A percentile compares a stretch with the other conserved stretches of the same genome.
These are phyloP conservation scores for Gypsophila paniculata DNA, from an alignment of 179 eudicot genomes.

Conservation along the genomic window DNA sequence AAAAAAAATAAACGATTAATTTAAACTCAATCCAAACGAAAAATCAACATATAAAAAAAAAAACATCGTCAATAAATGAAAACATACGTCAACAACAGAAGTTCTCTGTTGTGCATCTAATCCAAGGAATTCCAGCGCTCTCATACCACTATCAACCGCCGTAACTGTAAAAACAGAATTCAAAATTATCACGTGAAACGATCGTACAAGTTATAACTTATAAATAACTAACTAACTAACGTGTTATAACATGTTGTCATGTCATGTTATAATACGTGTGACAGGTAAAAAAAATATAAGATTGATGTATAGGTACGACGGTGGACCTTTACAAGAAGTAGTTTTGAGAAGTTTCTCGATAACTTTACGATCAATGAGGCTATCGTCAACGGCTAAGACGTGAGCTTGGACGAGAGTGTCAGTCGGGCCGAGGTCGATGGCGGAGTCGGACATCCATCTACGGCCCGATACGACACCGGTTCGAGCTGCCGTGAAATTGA, in stretches of 20 bases:
- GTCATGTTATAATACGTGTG: no score
- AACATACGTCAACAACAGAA: constrained; percentile 26
- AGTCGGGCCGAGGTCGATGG: constrained; percentile 15
- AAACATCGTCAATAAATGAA: neutral
- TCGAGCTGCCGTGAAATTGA: constrained; percentile 30
- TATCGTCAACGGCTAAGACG: constrained; percentile 88
- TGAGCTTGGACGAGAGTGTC: constrained; percentile 39
- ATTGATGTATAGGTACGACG: no score
- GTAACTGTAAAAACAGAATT: constrained; percentile 28
- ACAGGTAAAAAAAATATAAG: no score
- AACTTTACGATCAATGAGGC: constrained; percentile 68
- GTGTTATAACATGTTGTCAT: no score
- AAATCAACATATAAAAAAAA: no score
- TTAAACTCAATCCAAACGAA: no score
- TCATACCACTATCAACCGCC: constrained; percentile 42
- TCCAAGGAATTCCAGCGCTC: constrained; percentile 43
- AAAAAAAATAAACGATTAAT: neutral
- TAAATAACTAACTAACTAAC: no score
- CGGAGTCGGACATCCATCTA: constrained; percentile 26
- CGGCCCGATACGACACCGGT: constrained; percentile 31
- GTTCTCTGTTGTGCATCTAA: constrained; percentile 28
- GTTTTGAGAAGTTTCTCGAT: constrained; percentile 69
- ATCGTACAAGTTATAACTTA: no score
- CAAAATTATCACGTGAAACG: no score
- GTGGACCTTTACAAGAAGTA: constrained; percentile 73